Base-by-base conservation (phyloP, 176 grass and related monocot species). In the Carex scoparia region DNA sequence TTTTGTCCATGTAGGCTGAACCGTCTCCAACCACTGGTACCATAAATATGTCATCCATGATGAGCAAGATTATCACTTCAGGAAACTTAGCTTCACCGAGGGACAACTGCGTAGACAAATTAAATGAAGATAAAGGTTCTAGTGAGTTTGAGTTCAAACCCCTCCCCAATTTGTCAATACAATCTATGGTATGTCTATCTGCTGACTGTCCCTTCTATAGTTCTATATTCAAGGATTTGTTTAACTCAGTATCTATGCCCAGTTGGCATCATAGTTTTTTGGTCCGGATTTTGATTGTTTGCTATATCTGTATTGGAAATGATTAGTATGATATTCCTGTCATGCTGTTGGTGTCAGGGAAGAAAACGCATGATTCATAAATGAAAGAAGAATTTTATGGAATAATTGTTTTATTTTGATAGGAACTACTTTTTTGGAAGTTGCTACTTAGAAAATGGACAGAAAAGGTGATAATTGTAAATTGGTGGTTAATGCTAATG, bases 21-120 rank as follows among this genome's bases (percentile, higher is more conserved):
- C 97, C 93, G n/a, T 99, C 97, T 71, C 97, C 97, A 7, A 99
- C 97, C 27, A 99, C 97, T 86, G 97, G 97, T 86, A 92, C 93
- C 66, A 83, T 98, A 62, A 90, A 84, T 85, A 95, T 94, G 93
- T 46, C 88, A 63, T 91, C 89, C 30, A 87, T 96, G 42, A 89
- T 92, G 61, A 79, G 84, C 81, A 99, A 92, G 91, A 92, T 79
- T 4, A 77, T 87, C 67, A 65, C 71, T 74, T 59, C 35, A 4
- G 87, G 88, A 30, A 86, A 80, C 72, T 79, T 88, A 80, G 46
- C 91, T 88, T 99, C 91, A 0, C 86, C 91, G 85, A 87, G 88
- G 74, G 90, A 94, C 84, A 95, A 83, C 62, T 82, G 84, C 54
- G 32, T 15, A 62, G 75, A 58, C 65, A 87, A 46, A 67, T 28